These are phyloP conservation scores for Solanum appendiculatum DNA, from an alignment of 257 asterid species.

Conservation along the genomic window DNA sequence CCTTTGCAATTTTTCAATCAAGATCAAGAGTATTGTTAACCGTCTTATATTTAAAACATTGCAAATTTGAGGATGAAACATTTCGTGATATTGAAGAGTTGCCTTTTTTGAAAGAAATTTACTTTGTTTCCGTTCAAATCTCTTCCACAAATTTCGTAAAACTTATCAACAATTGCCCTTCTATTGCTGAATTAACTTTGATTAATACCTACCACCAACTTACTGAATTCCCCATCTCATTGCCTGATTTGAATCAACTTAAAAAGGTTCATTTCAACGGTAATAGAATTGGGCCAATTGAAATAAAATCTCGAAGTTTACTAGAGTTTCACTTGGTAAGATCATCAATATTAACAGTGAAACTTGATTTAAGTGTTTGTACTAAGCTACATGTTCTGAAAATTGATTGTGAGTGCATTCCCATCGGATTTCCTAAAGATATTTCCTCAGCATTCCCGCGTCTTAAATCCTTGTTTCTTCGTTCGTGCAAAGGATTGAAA, in stretches of 20 bases:
- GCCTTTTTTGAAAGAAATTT: too few species aligned
- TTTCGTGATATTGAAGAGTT: too few species aligned
- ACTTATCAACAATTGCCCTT: neutral
- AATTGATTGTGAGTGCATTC: neutral
- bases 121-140: too few species aligned
- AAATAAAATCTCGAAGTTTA: neutral
- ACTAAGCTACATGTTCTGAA: neutral
- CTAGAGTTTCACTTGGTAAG: neutral
- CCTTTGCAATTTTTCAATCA: too few species aligned
- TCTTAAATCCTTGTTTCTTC: neutral
- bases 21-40: too few species aligned
- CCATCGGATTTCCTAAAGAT: neutral
- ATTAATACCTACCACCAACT: too few species aligned
- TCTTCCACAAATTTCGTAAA: too few species aligned
- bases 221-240: rapidly evolving
- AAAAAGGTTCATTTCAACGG: neutral
- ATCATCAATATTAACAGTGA: neutral
- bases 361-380: neutral
- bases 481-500: neutral
- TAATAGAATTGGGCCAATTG: too few species aligned
- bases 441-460: neutral
- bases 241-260: neutral
- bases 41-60: too few species aligned
- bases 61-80: too few species aligned
- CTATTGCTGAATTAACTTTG: too few species aligned